Evolutionary conservation across 2,329 filamentous ascomycete genomes (phyloP), one percentile per base, ranked within the genome.

Genomic region (Aaosphaeria arxii): DNA sequence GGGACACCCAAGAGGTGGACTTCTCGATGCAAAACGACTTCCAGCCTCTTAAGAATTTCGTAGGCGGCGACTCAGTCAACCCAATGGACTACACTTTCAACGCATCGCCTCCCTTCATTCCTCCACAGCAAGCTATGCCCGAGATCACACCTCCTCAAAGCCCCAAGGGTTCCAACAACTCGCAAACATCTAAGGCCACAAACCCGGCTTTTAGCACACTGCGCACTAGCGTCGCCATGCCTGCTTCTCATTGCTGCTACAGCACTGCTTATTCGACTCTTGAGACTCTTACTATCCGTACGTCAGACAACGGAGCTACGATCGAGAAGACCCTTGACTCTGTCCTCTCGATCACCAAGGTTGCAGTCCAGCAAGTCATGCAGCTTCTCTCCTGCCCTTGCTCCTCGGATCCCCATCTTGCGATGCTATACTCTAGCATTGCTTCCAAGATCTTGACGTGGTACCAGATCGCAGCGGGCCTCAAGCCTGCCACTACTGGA

Each of bases 351-450:
- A 59, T 57, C 39, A 61, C 58, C 11, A 64, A 58, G 40, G 49
- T 57, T 4, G 63, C 63, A 6, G 55, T 63, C 9, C 47, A 58
- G 39, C 63, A 57, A 36, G 55, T 68, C n/a, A 49, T 58, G 7
- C 53, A 64, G 40, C 57, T 67, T 5, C 58, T 68, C 41, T 44
- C 47, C 17, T 68, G 65, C 48, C 52, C 61, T 11, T 68, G 65
- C 52, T 61, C 64, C 1, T 60, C 59, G 11, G 57, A 66, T 41
- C 62, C 65, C 4, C 65, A 68, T 42, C 59, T 66, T 29, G 63
- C 63, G 6, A 67, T 67, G 63, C 58, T 68, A 3, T 68, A 67
- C 55, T 61, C 61, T 4, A 66, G 63, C 53, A 68, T 68, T 46
- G 57, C 60, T 28, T 59, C 57, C 35, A 67, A 66, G 46, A 61